A percentile compares a stretch with the other conserved stretches of the same genome.
phyloP scores from a whole-genome alignment of 2,329 filamentous ascomycete species.

The Cytospora paraplurivora region DNA sequence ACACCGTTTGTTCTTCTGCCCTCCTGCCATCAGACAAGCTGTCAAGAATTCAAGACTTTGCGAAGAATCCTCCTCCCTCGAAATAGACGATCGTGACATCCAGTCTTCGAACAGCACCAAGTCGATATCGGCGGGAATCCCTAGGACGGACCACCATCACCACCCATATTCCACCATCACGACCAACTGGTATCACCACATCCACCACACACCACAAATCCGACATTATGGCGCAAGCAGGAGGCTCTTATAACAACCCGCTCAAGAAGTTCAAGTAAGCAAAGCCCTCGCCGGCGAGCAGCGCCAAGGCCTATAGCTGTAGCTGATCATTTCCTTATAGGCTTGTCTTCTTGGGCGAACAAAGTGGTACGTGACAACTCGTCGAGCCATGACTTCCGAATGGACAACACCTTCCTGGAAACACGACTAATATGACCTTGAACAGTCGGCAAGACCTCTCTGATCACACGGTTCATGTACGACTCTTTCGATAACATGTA shows the following conservation, averaged over 20 bases:
- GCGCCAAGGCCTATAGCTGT: slow-evolving; percentile 17
- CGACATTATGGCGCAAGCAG: slow-evolving; percentile 75
- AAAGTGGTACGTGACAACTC: slow-evolving; percentile 74
- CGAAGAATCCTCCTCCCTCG: neutral
- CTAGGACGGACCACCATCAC: neutral
- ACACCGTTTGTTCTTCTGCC: slow-evolving; percentile 22
- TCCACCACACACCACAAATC: slow-evolving; percentile 28
- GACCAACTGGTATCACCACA: slow-evolving; percentile 29
- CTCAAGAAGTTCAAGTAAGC: slow-evolving; percentile 99
- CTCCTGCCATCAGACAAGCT: slow-evolving; percentile 22
- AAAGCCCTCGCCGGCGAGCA: slow-evolving; percentile 24
- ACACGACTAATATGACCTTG: neutral
- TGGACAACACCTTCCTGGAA: neutral
- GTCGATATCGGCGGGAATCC: neutral
- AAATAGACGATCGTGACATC: neutral
- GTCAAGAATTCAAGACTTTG: slow-evolving; percentile 15
- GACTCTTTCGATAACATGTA: slow-evolving; percentile 99
- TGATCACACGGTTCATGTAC: slow-evolving; percentile 99
- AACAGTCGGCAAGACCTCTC: slow-evolving; percentile 93
- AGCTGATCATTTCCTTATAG: slow-evolving; percentile 48
- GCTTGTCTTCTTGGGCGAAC: slow-evolving; percentile 96
- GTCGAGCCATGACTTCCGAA: slow-evolving; percentile 7
- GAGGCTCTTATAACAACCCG: slow-evolving; percentile 95
- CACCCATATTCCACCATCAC: neutral
- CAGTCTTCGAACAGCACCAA: neutral